A percentile compares a stretch with the other conserved stretches of the same genome.
phyloP scores from a whole-genome alignment of 305 asterid genomes.

The Ilex paraguariensis region DNA sequence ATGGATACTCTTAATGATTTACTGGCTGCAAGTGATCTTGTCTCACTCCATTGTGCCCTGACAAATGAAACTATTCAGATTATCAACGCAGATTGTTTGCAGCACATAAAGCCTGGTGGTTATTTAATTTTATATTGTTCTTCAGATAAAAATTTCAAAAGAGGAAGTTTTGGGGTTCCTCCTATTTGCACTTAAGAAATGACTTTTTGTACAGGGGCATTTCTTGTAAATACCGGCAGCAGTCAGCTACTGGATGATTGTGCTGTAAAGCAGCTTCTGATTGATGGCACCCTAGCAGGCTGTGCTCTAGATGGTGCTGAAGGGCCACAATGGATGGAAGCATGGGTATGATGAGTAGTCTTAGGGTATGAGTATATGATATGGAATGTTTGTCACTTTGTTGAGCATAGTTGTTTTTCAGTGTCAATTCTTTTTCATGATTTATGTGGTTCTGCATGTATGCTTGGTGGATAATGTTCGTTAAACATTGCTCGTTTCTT shows the following conservation, averaged over 20 bases:
- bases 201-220: constrained; percentile 62
- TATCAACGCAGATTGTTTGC: constrained; percentile 85
- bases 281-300: constrained; percentile 94
- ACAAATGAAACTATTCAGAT: constrained; percentile 87
- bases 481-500: too few species aligned
- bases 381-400: constrained; percentile 14
- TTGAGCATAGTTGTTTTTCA: constrained; percentile 6
- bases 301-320: constrained; percentile 99
- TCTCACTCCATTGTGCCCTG: constrained; percentile 90
- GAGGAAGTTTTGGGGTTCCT: neutral
- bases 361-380: constrained; percentile 56
- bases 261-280: constrained; percentile 96
- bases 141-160: constrained; percentile 4
- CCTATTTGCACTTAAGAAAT: constrained; percentile 1
- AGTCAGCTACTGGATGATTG: constrained; percentile 98
- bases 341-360: constrained; percentile 94
- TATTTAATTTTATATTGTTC: constrained; percentile 11
- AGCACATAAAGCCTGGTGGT: constrained; percentile 87
- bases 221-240: constrained; percentile 97
- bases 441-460: neutral
- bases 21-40: constrained; percentile 96
- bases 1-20: constrained; percentile 98
- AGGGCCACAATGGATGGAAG: constrained; percentile 99
- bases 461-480: too few species aligned
- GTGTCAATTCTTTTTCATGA: constrained; percentile 9